Evolutionary conservation across 2,329 filamentous ascomycete species (phyloP).

Genomic region (Penicillium sp.): DNA sequence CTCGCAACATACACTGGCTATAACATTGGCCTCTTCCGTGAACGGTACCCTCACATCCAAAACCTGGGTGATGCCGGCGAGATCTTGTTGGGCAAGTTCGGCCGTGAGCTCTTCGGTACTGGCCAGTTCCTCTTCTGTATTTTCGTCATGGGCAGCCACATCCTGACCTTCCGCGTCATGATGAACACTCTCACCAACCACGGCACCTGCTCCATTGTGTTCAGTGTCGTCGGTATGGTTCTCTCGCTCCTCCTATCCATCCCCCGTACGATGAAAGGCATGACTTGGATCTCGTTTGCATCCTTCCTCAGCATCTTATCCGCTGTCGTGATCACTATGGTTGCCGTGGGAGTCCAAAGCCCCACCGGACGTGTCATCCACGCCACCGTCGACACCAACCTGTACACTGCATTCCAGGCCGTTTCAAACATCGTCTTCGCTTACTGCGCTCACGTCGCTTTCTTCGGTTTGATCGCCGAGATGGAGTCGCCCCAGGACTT

Average conservation of each 20-base stretch:
- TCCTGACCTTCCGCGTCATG: conserved; percentile 67
- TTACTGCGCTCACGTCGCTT: conserved; percentile 66
- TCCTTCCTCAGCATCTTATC: conserved; percentile 62
- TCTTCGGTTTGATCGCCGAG: conserved; percentile 66
- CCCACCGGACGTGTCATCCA: conserved; percentile 40
- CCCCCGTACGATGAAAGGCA: conserved; percentile 61
- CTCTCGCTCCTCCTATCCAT: conserved; percentile 48
- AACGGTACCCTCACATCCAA: conserved; percentile 57
- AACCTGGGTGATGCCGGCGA: conserved; percentile 67
- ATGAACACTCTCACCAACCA: conserved; percentile 63
- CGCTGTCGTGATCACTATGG: conserved; percentile 66
- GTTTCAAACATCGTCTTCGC: conserved; percentile 69
- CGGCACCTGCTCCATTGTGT: conserved; percentile 62
- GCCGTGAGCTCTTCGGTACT: conserved; percentile 61
- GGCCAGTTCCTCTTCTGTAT: conserved; percentile 64
- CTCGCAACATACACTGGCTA: conserved; percentile 60
- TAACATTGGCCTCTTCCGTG: conserved; percentile 59
- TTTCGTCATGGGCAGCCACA: conserved; percentile 68
- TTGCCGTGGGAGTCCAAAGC: conserved; percentile 58
- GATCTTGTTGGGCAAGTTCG: conserved; percentile 60
- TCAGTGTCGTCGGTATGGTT: conserved; percentile 57
- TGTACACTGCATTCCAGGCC: conserved; percentile 60
- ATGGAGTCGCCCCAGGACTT: conserved; percentile 61
- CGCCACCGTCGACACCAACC: conserved; percentile 41
- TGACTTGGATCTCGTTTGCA: conserved; percentile 61